These are phyloP conservation scores for Zopfochytrium polystomum DNA, from an alignment of 371 early-diverging fungal genomes.

Conservation along the genomic window DNA sequence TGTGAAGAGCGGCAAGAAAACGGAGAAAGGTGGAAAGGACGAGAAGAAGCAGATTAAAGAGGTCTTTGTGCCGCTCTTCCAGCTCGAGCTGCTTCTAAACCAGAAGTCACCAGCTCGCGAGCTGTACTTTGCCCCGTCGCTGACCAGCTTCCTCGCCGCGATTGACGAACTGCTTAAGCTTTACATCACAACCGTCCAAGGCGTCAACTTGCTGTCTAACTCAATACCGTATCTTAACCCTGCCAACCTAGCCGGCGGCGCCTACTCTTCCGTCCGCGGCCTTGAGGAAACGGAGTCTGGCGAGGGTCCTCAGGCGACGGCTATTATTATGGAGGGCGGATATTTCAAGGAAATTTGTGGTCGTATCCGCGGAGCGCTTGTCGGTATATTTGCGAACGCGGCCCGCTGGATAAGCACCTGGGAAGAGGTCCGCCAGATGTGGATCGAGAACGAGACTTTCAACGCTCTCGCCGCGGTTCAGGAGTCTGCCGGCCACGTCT, in stretches of 20 bases:
- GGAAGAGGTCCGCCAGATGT: slow-evolving; percentile 48
- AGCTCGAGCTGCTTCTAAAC: slow-evolving; percentile 45
- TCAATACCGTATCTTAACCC: slow-evolving; percentile 53
- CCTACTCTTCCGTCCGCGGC: slow-evolving; percentile 43
- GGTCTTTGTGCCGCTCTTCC: slow-evolving; percentile 41
- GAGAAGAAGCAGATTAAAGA: slow-evolving; percentile 4
- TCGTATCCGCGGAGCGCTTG: slow-evolving; percentile 50
- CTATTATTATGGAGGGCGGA: slow-evolving; percentile 47
- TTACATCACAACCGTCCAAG: slow-evolving; percentile 42
- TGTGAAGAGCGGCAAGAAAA: not conserved
- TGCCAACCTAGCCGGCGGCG: slow-evolving; percentile 42
- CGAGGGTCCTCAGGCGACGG: slow-evolving; percentile 48
- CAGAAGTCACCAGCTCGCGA: slow-evolving; percentile 10
- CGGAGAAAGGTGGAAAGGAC: not conserved
- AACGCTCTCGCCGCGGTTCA: slow-evolving; percentile 33
- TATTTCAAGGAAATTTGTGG: slow-evolving; percentile 53
- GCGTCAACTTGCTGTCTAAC: slow-evolving; percentile 43
- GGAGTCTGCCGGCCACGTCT: slow-evolving; percentile 34
- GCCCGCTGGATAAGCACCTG: slow-evolving; percentile 43
- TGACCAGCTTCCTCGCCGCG: slow-evolving; percentile 41
- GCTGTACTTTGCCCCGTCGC: slow-evolving; percentile 44
- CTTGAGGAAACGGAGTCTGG: slow-evolving; percentile 50
- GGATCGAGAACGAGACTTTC: slow-evolving; percentile 49
- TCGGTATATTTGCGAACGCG: slow-evolving; percentile 53
- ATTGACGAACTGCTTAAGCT: slow-evolving; percentile 45